These are phyloP conservation scores for Ophiostoma himal-ulmi DNA, from an alignment of 2,329 filamentous ascomycete genomes.

Conservation along the genomic window DNA sequence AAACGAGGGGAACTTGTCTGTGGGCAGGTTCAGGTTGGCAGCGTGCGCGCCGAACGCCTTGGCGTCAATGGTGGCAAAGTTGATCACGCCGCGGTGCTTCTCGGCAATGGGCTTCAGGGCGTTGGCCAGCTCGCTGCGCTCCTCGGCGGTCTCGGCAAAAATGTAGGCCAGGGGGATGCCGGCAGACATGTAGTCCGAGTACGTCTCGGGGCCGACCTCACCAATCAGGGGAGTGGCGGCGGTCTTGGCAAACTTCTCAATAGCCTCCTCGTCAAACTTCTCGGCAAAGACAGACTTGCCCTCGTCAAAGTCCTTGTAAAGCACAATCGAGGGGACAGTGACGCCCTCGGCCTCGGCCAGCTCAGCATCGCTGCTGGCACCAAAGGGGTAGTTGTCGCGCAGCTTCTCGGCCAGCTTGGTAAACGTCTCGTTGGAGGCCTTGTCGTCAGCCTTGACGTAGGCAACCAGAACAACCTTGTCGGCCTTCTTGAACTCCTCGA, in stretches of 20 bases:
- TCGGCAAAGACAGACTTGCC: conserved; percentile 81
- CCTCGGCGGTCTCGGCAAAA: conserved; percentile 86
- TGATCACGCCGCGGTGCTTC: conserved; percentile 89
- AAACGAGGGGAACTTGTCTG: conserved; percentile 92
- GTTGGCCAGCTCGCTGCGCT: conserved; percentile 72
- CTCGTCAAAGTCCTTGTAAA: conserved; percentile 98
- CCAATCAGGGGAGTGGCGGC: conserved; percentile 85
- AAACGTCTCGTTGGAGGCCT: conserved; percentile 83
- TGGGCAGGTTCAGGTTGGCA: conserved; percentile 92
- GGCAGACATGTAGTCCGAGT: conserved; percentile 87
- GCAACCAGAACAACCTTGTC: conserved; percentile 94
- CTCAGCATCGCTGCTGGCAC: conserved; percentile 72
- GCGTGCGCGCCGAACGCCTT: conserved; percentile 91
- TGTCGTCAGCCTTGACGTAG: conserved; percentile 75
- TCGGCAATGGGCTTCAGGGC: conserved; percentile 80
- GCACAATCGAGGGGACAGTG: conserved; percentile 75
- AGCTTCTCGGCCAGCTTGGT: conserved; percentile 64
- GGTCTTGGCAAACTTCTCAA: conserved; percentile 77
- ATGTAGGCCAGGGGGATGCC: conserved; percentile 94
- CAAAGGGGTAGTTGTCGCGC: conserved; percentile 90
- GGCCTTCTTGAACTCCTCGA: conserved; percentile 94
- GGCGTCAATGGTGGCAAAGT: conserved; percentile 97
- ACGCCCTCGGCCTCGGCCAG: conserved; percentile 88
- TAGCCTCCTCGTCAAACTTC: conserved; percentile 73
- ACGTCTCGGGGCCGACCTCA: conserved; percentile 95